phyloP scores from a whole-genome alignment of 495 filamentous ascomycete genomes.

The Acidomyces sp. region DNA sequence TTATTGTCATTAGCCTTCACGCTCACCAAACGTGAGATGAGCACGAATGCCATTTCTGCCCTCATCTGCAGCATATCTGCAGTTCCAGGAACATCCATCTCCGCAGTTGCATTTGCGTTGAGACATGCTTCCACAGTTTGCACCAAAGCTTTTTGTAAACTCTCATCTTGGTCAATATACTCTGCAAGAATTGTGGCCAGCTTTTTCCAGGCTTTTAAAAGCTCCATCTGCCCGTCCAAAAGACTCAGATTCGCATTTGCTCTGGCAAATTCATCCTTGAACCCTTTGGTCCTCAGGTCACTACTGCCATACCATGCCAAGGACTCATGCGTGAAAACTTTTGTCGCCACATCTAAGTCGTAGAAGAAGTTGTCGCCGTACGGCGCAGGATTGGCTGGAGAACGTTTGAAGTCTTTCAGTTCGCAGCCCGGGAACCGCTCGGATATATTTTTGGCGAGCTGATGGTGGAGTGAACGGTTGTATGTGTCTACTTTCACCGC shows the following conservation, averaged over 20 bases:
- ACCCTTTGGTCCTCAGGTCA: conserved; percentile 47
- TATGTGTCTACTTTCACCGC: conserved; percentile 61
- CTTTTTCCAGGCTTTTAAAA: conserved; percentile 81
- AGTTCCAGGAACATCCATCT: conserved; percentile 60
- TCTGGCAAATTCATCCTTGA: conserved; percentile 61
- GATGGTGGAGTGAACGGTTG: conserved; percentile 71
- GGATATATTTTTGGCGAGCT: conserved; percentile 74
- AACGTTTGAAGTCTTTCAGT: conserved; percentile 58
- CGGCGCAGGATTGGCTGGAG: conserved; percentile 35
- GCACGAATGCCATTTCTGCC: conserved; percentile 59
- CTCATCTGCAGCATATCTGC: conserved; percentile 54
- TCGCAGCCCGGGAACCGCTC: conserved; percentile 55
- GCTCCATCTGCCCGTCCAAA: conserved; percentile 79
- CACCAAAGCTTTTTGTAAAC: conserved; percentile 53
- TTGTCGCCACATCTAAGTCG: conserved; percentile 55
- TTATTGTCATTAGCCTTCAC: conserved; percentile 45
- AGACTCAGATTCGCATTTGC: conserved; percentile 85
- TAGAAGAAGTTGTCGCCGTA: conserved; percentile 72
- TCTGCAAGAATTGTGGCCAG: conserved; percentile 72
- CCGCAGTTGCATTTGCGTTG: conserved; percentile 49
- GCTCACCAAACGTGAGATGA: conserved; percentile 63
- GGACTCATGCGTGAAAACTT: conserved; percentile 57
- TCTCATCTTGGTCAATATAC: conserved; percentile 44
- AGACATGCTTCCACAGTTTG: conserved; percentile 61
- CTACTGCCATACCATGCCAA: conserved; percentile 42